A percentile compares a stretch with the other conserved stretches of the same genome.
phyloP scores from a whole-genome alignment of 2,329 filamentous ascomycete genomes.

The Plenodomus tracheiphilus region DNA sequence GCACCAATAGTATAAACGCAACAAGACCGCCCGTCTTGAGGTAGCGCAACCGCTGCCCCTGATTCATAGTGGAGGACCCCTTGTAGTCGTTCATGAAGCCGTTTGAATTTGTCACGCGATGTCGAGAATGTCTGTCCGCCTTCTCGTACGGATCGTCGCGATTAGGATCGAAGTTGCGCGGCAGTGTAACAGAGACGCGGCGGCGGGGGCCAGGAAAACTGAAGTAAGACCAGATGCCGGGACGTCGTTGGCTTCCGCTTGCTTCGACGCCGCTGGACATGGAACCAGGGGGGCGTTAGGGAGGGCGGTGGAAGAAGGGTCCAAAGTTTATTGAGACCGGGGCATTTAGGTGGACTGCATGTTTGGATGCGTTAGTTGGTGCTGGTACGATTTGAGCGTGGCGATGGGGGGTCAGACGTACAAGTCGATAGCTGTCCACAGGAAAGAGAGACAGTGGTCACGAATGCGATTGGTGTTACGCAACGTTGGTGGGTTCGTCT shows the following conservation, averaged over 20 bases:
- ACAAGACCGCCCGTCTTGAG: slow-evolving; percentile 65
- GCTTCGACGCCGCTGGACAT: slow-evolving; percentile 61
- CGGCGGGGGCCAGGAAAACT: slow-evolving; percentile 56
- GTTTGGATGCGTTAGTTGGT: slow-evolving; percentile 12
- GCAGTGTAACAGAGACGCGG: slow-evolving; percentile 55
- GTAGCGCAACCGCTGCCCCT: slow-evolving; percentile 63
- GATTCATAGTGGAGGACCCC: slow-evolving; percentile 60
- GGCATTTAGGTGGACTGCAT: slow-evolving; percentile 23
- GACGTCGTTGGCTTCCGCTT: slow-evolving; percentile 47
- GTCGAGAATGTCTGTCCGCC: slow-evolving; percentile 47
- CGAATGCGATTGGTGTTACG: slow-evolving; percentile 18
- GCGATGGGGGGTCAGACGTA: slow-evolving; percentile 9
- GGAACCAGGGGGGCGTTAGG: slow-evolving; percentile 30
- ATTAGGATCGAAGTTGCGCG: slow-evolving; percentile 42
- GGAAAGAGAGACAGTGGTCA: background rate
- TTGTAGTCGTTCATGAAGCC: slow-evolving; percentile 50
- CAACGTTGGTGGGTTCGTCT: slow-evolving; percentile 18
- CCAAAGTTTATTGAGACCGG: slow-evolving; percentile 18
- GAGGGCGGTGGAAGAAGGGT: slow-evolving; percentile 17
- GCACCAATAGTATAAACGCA: slow-evolving; percentile 60
- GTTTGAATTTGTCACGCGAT: slow-evolving; percentile 40
- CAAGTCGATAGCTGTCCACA: slow-evolving; percentile 10
- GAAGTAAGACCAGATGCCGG: slow-evolving; percentile 58
- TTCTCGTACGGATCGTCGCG: slow-evolving; percentile 52
- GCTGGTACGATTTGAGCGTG: too few relatives aligned